phyloP scores from a whole-genome alignment of 805 yeast genomes.

The Candida easanensis region DNA sequence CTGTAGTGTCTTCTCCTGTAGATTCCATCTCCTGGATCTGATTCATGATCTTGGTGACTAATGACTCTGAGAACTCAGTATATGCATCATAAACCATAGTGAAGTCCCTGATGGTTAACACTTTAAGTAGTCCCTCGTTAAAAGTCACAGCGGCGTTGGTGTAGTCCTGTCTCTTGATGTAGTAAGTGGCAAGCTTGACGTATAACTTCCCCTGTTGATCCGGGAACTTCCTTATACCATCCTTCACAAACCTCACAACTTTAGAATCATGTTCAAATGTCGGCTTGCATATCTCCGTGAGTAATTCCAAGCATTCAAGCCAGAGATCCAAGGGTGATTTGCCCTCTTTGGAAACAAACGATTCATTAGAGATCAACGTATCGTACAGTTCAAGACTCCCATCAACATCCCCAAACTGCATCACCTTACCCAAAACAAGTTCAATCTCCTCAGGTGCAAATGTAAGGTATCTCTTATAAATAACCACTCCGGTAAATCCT shows the following conservation, averaged over 20 bases:
- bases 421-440: slow-evolving; percentile 31
- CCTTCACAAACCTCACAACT: slow-evolving; percentile 35
- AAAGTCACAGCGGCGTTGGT: slow-evolving; percentile 41
- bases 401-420: slow-evolving; percentile 31
- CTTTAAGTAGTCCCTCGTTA: slow-evolving; percentile 44
- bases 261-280: slow-evolving; percentile 16
- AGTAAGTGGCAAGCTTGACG: slow-evolving; percentile 47
- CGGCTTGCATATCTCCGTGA: slow-evolving; percentile 25
- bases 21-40: slow-evolving; percentile 10
- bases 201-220: slow-evolving; percentile 55
- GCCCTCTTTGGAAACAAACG: slow-evolving; percentile 33
- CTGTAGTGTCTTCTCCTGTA: slow-evolving; percentile 15
- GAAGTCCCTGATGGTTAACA: slow-evolving; percentile 58
- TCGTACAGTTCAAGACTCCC: slow-evolving; percentile 34
- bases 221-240: slow-evolving; percentile 45
- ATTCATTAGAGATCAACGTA: slow-evolving; percentile 32
- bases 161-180: slow-evolving; percentile 34
- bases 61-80: slow-evolving; percentile 56
- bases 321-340: slow-evolving; percentile 48
- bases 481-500: slow-evolving; percentile 31
- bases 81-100: slow-evolving; percentile 60
- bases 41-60: slow-evolving; percentile 28
- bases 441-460: slow-evolving; percentile 32
- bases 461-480: slow-evolving; percentile 33
- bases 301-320: slow-evolving; percentile 41